These are phyloP conservation scores for Fusarium robinianum DNA, from an alignment of 2,329 filamentous ascomycete species.

Conservation along the genomic window DNA sequence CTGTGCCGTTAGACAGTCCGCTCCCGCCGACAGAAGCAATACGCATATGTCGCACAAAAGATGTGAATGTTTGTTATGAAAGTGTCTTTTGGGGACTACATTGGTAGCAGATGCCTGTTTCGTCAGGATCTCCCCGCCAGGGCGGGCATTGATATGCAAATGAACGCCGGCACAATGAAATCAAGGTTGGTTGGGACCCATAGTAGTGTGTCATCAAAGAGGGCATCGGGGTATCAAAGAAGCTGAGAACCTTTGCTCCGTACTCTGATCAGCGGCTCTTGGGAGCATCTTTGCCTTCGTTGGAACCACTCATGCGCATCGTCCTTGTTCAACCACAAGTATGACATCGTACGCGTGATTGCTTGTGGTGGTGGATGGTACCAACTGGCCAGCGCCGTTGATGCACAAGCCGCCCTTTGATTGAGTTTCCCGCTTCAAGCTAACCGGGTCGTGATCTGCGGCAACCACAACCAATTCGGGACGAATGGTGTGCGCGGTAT, in stretches of 20 bases:
- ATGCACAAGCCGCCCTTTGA: slow-evolving; percentile 8
- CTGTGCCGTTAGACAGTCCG: too few relatives aligned
- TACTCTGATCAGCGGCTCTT: neutral
- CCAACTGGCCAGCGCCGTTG: slow-evolving; percentile 18
- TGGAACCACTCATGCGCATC: neutral
- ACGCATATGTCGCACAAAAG: slow-evolving; percentile 14
- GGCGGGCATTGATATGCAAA: slow-evolving; percentile 29
- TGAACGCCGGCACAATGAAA: slow-evolving; percentile 19
- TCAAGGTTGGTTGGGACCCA: too few relatives aligned
- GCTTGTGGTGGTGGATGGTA: slow-evolving; percentile 11
- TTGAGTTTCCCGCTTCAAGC: slow-evolving; percentile 3
- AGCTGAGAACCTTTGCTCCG: neutral
- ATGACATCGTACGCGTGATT: slow-evolving; percentile 1
- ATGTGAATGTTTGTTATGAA: slow-evolving; percentile 13
- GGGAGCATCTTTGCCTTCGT: neutral
- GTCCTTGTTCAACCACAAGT: neutral
- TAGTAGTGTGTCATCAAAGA: too few relatives aligned
- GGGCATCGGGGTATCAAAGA: slow-evolving; percentile 3
- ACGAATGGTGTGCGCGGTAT: slow-evolving; percentile 13
- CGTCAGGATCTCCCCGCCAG: neutral
- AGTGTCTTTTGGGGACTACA: neutral
- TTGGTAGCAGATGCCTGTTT: slow-evolving; percentile 1
- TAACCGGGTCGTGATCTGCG: slow-evolving; percentile 25
- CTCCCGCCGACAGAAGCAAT: too few relatives aligned
- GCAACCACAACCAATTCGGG: slow-evolving; percentile 20